phyloP scores from a whole-genome alignment of 2,329 filamentous ascomycete species.

The Alternaria viburni region DNA sequence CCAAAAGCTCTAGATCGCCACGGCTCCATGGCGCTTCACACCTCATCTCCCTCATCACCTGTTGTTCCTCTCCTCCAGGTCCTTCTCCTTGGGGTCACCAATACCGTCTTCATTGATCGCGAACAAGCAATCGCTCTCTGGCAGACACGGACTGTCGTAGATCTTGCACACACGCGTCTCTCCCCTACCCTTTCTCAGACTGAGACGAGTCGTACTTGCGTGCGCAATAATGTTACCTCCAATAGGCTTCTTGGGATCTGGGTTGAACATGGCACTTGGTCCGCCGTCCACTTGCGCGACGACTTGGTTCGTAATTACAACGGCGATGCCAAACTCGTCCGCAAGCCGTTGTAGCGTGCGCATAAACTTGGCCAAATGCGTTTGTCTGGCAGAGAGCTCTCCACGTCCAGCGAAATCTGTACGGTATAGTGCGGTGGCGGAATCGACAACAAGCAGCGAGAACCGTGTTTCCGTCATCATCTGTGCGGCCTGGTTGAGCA shows the following conservation, averaged over 20 bases:
- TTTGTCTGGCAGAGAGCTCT: conserved; percentile 92
- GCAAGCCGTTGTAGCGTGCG: conserved; percentile 78
- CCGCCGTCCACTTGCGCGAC: conserved; percentile 98
- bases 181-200: conserved; percentile 90
- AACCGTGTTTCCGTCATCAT: conserved; percentile 99
- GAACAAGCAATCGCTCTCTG: conserved; percentile 95
- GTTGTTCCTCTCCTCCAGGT: conserved; percentile 72
- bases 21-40: not conserved
- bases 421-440: conserved; percentile 91
- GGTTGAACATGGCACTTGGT: conserved; percentile 97
- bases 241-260: conserved; percentile 98
- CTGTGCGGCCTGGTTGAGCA: conserved; percentile 90
- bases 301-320: conserved; percentile 98
- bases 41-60: conserved; percentile 13
- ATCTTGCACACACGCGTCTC: conserved; percentile 99
- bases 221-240: conserved; percentile 99
- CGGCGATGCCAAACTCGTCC: conserved; percentile 90
- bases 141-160: conserved; percentile 96
- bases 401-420: conserved; percentile 98
- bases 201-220: conserved; percentile 92
- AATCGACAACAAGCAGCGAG: conserved; percentile 93
- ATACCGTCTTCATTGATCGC: conserved; percentile 98
- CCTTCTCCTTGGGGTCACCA: conserved; percentile 93
- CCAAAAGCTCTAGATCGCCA: conserved; percentile 13
- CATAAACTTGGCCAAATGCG: conserved; percentile 88